Conservation (phyloP, 1,284 basidiomycete species). For the Cryptococcus sp. region DNA sequence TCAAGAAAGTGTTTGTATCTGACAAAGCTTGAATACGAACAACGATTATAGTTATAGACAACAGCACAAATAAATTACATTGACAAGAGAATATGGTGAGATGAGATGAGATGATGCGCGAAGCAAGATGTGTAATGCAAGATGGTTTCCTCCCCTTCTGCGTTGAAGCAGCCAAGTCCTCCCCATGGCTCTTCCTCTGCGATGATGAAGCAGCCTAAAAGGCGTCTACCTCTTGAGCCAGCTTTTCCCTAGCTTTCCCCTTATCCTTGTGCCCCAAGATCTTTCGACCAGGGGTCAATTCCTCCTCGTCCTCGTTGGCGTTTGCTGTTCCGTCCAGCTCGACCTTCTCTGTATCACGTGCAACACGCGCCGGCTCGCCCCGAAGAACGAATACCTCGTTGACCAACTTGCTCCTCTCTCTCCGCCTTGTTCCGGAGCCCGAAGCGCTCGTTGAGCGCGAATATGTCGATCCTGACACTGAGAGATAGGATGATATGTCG, state of each 20-base stretch:
- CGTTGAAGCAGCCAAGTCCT: conserved; percentile 3
- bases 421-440: conserved; percentile 17
- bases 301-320: conserved; percentile 15
- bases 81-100: background rate
- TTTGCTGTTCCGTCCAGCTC: conserved; percentile 4
- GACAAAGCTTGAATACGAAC: too few relatives aligned
- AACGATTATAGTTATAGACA: too few relatives aligned
- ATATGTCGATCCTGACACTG: conserved; percentile 7
- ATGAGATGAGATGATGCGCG: background rate
- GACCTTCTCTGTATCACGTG: background rate
- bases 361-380: conserved; percentile 10
- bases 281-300: conserved; percentile 33
- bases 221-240: conserved; percentile 21
- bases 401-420: conserved; percentile 27
- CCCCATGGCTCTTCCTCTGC: conserved; percentile 1
- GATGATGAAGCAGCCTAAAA: conserved; percentile 6
- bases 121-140: background rate
- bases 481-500: conserved; percentile 12
- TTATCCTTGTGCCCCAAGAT: background rate
- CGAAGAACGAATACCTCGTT: conserved; percentile 19
- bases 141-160: background rate
- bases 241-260: conserved; percentile 21
- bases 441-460: conserved; percentile 5
- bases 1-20: too few relatives aligned
- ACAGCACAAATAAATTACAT: too few relatives aligned